Base-by-base conservation (phyloP, 768 basidiomycete genomes). In the Termitomyces heimii region DNA sequence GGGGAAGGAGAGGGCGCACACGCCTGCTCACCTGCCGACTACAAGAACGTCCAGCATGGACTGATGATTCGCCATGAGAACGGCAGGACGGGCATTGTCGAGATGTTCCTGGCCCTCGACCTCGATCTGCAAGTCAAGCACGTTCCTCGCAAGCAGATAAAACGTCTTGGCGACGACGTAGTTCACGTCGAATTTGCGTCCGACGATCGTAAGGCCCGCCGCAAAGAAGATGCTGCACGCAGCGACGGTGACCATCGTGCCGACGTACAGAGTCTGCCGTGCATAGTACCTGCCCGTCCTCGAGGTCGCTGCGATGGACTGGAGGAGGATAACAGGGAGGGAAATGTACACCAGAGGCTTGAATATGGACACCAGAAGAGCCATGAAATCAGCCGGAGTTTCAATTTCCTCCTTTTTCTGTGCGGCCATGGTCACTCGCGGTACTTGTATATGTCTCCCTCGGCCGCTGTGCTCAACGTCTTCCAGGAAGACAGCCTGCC, bases 1-100 rank as follows among this genome's bases (percentile, higher is more conserved):
- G 37, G 49, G 42, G 49, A 42, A 44, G 34, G 57, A 62, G 57
- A 51, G 45, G 45, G n/a, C 32, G 51, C 56, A 55, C 45, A 46
- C 57, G 31, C 32, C 48, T 42, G 63, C 87, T 71, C 67, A 92
- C 91, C 83, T 83, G 56, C 87, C 94, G 53, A 94, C 73, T 64
- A 84, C 84, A 35, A 96, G 69, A 59, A 99, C 81, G 70, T 97
- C 94, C 44, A 97, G 70, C 83, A 94, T 89, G 57, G 88, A 94
- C 76, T 98, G 96, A 69, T 98, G 96, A 68, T 98, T 98, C 13
- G 81, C 83, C 67, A 98, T 81, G 28, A 93, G 70, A 13, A 98
- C 82, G 1, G 85, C 83, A 8, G 94, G 92, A 50, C 77, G 73
- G n/a, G 77, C 79, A 62, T 76, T 78, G 61, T 76, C 70, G 45